Evolutionary conservation across 495 filamentous ascomycete genomes (phyloP).

Genomic region (Xylaria castorea): DNA sequence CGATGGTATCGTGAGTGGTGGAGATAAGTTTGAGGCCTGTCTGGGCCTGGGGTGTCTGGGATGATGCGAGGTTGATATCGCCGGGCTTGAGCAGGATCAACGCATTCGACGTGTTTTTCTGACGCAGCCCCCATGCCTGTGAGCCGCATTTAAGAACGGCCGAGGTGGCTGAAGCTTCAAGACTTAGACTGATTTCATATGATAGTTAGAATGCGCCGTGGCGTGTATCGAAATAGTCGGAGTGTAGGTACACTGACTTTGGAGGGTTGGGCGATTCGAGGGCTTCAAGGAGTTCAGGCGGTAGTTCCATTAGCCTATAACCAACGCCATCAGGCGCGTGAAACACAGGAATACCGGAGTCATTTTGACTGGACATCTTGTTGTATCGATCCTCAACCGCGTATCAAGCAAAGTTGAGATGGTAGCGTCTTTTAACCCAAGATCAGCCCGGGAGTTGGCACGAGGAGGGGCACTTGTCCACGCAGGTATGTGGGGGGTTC

Average conservation of each 20-base stretch:
- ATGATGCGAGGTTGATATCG: slow-evolving; percentile 26
- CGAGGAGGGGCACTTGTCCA: neutral
- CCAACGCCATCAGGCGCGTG: slow-evolving; percentile 64
- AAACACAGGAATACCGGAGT: slow-evolving; percentile 67
- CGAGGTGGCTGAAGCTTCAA: slow-evolving; percentile 69
- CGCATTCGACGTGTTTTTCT: slow-evolving; percentile 91
- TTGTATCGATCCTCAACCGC: neutral
- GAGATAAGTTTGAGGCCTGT: slow-evolving; percentile 65
- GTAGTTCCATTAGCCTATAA: slow-evolving; percentile 82
- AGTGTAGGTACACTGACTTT: slow-evolving; percentile 52
- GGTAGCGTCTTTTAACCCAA: neutral
- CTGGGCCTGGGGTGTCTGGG: slow-evolving; percentile 43
- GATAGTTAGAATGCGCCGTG: neutral
- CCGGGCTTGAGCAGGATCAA: slow-evolving; percentile 71
- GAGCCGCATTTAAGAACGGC: slow-evolving; percentile 75
- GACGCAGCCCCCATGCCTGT: slow-evolving; percentile 79
- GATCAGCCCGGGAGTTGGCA: neutral
- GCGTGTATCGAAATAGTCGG: slow-evolving; percentile 21
- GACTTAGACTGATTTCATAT: slow-evolving; percentile 59
- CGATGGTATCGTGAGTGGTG: slow-evolving; percentile 76
- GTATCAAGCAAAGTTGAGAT: neutral
- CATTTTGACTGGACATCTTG: slow-evolving; percentile 66
- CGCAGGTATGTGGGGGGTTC: neutral
- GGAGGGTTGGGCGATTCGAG: slow-evolving; percentile 67
- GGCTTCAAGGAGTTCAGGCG: slow-evolving; percentile 71